phyloP scores from a whole-genome alignment of 192 early-diverging fungal species.

The Phlyctochytrium arcticum region DNA sequence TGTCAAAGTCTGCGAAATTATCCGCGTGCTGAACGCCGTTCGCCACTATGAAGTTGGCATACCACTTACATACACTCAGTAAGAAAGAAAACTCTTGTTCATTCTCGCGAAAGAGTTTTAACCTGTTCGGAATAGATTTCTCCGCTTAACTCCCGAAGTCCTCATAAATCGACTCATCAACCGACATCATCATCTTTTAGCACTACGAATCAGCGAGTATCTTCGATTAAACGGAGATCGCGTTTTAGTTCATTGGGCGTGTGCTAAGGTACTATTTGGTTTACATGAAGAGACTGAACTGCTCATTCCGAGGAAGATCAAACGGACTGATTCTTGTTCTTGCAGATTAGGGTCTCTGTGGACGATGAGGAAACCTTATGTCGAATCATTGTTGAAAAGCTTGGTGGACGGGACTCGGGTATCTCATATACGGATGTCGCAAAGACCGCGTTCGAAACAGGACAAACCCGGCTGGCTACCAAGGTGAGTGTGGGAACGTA shows the following conservation, averaged over 20 bases:
- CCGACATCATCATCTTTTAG: constrained; percentile 81
- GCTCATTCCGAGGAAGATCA: background rate
- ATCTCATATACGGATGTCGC: constrained; percentile 92
- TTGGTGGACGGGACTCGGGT: constrained; percentile 60
- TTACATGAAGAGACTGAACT: background rate
- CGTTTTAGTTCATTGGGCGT: constrained; percentile 94
- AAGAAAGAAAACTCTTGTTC: constrained; percentile 22
- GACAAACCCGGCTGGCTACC: constrained; percentile 79
- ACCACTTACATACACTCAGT: constrained; percentile 84
- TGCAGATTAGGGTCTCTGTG: constrained; percentile 70
- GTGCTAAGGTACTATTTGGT: constrained; percentile 66
- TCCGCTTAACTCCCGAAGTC: constrained; percentile 71
- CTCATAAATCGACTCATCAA: constrained; percentile 80
- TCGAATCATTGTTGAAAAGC: constrained; percentile 71
- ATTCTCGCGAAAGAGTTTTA: background rate
- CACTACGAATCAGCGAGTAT: constrained; percentile 79
- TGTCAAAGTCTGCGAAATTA: constrained; percentile 77
- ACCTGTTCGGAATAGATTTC: constrained; percentile 46
- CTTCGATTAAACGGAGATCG: constrained; percentile 72
- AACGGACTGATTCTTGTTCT: background rate
- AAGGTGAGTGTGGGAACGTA: constrained; percentile 46
- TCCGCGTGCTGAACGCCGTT: constrained; percentile 89
- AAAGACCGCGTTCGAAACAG: constrained; percentile 79
- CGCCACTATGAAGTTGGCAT: constrained; percentile 82
- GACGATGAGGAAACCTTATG: constrained; percentile 88